Conservation (phyloP, 495 filamentous ascomycete genomes). For the Lepidopterella palustris region DNA sequence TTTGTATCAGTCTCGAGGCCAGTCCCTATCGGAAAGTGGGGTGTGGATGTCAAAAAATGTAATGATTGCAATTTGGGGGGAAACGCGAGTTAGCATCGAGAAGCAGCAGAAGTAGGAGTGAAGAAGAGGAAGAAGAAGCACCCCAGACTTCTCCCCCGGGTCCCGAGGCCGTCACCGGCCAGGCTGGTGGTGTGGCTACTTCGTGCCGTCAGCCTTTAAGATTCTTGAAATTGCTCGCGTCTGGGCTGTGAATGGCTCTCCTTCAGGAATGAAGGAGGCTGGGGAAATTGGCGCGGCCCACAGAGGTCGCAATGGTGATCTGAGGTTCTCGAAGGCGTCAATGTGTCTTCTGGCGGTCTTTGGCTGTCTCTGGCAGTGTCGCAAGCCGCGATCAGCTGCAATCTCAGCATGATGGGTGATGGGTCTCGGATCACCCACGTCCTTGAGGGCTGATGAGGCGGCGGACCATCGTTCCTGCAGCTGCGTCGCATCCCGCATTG, state of each 20-base stretch:
- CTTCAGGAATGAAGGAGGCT: neutral
- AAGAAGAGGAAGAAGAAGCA: too few relatives aligned
- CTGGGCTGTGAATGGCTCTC: neutral
- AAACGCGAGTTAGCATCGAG: too few relatives aligned
- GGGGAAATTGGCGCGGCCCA: neutral
- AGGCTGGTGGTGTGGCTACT: too few relatives aligned
- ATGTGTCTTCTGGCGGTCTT: neutral
- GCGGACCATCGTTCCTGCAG: constrained; percentile 31
- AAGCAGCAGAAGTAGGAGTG: too few relatives aligned
- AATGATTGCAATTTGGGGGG: too few relatives aligned
- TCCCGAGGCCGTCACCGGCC: too few relatives aligned
- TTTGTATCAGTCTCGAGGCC: neutral
- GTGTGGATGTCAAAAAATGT: too few relatives aligned
- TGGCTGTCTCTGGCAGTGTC: neutral
- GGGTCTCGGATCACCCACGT: neutral
- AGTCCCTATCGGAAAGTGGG: too few relatives aligned
- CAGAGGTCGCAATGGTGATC: neutral
- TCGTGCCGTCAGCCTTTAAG: too few relatives aligned
- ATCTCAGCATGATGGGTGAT: too few relatives aligned
- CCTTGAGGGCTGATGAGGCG: neutral
- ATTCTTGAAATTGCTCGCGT: neutral
- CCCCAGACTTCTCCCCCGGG: too few relatives aligned
- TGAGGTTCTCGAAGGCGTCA: neutral
- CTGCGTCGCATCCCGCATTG: constrained; percentile 21
- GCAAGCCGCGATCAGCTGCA: too few relatives aligned